Percentiles rank a stretch among this genome's conserved stretches.
These are phyloP conservation scores for Lachancea quebecensis DNA, from an alignment of 805 yeast species.

Conservation along the genomic window DNA sequence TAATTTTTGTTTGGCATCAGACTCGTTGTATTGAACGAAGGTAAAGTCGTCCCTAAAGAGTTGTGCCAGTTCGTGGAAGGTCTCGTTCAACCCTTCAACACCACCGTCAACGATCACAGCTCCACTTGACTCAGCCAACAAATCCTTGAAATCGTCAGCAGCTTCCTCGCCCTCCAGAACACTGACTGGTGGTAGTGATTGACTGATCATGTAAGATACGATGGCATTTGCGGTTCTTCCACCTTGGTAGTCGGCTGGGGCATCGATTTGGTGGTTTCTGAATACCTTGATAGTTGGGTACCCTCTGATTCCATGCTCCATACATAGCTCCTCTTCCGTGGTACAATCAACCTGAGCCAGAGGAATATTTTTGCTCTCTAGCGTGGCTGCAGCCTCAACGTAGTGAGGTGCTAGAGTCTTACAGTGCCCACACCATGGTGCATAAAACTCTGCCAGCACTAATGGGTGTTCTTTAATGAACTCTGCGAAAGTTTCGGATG, in stretches of 20 bases:
- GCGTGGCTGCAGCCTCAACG: conserved; percentile 71
- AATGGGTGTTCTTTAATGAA: conserved; percentile 68
- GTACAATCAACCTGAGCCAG: conserved; percentile 86
- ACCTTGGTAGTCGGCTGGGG: conserved; percentile 65
- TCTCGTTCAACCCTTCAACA: conserved; percentile 39
- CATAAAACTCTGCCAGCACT: conserved; percentile 81
- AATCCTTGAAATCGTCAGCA: conserved; percentile 38
- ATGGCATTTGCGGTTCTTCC: conserved; percentile 79
- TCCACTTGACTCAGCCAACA: conserved; percentile 35
- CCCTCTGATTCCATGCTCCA: conserved; percentile 61
- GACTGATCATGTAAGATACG: conserved; percentile 69
- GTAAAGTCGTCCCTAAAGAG: conserved; percentile 53
- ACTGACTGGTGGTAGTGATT: conserved; percentile 69
- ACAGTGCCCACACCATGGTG: conserved; percentile 99
- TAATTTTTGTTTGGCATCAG: conserved; percentile 32
- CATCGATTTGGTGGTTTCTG: conserved; percentile 41
- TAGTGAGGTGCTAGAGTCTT: conserved; percentile 80
- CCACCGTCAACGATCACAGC: conserved; percentile 52
- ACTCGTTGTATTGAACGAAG: conserved; percentile 44
- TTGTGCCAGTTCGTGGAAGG: conserved; percentile 59
- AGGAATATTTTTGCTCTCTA: conserved; percentile 55
- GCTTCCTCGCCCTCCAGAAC: conserved; percentile 41
- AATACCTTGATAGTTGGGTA: conserved; percentile 80
- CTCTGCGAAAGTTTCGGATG: conserved; percentile 54
- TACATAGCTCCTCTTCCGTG: conserved; percentile 65